Conservation (phyloP, 352 stramenopile genomes). For the Pythium aphanidermatum region DNA sequence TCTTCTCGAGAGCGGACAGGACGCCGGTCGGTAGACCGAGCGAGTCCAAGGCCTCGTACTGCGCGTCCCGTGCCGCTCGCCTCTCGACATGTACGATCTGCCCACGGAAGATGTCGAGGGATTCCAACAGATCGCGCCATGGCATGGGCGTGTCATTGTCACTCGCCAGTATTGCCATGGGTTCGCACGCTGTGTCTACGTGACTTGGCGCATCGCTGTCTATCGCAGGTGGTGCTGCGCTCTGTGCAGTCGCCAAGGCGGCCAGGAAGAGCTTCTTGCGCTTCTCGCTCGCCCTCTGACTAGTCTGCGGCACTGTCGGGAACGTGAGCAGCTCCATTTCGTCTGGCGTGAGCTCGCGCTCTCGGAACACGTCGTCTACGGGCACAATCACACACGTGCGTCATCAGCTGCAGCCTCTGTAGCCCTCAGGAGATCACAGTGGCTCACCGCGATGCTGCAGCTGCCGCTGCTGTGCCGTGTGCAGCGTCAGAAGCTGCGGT, state of each 20-base stretch:
- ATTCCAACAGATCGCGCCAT: constrained; percentile 43
- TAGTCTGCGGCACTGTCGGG: constrained; percentile 45
- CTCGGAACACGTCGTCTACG: constrained; percentile 24
- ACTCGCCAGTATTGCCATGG: no score
- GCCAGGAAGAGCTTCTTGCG: constrained; percentile 48
- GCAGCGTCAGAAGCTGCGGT: constrained; percentile 38
- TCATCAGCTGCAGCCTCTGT: background rate
- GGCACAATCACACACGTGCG: background rate
- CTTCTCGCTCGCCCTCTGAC: constrained; percentile 46
- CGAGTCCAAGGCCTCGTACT: constrained; percentile 29
- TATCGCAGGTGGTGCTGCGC: background rate
- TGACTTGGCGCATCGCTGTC: no score
- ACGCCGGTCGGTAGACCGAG: constrained; percentile 37
- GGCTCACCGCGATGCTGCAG: constrained; percentile 25
- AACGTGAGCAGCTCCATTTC: constrained; percentile 53
- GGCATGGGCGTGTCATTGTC: no score
- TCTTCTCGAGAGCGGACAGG: constrained; percentile 29
- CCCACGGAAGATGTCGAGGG: constrained; percentile 50
- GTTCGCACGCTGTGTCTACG: no score
- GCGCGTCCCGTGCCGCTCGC: constrained; percentile 31
- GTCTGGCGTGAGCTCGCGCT: constrained; percentile 8
- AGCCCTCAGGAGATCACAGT: background rate
- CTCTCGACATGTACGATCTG: constrained; percentile 83
- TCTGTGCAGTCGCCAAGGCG: constrained; percentile 19
- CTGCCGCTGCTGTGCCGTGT: constrained; percentile 16